Evolutionary conservation across 2,329 filamentous ascomycete genomes (phyloP), one percentile per base, ranked within the genome.

Genomic region (Xylaria digitata): DNA sequence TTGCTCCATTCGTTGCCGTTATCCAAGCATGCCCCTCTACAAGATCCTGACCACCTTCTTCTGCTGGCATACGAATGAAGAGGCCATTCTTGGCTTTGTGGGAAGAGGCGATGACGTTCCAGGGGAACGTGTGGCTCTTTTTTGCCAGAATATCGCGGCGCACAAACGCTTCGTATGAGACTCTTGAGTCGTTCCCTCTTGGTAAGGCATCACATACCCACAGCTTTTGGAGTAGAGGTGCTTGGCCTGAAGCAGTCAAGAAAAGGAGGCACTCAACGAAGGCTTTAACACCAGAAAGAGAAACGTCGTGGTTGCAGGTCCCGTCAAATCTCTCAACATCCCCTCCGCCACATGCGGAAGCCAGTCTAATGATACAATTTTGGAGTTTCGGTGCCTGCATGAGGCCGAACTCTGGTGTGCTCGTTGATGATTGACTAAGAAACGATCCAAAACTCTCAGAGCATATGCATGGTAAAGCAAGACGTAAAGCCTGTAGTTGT

Each of bases 201-300:
- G 56, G 37, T 21, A 66, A 46, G 15, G 23, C 57, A 42, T 70
- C 65, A 6, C 53, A 15, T n/a, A 67, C 42, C 67, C 67, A 67
- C 26, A 69, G 17, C 49, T 34, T 67, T 19, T 57, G 19, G 15
- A 69, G 46, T 37, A 21, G 17, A 30, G 64, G 61, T 2, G 54
- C 55, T 19, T 60, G 42, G 17, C 46, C 55, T 6, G 64, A 26
- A 6, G 26, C 17, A n/a, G 43, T 37, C 17, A 69, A 61, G 15
- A 30, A 17, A 19, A 37, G 19, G 34, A 65, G 34, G 30, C 61
- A 19, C 9, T 55, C 49, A 2, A 50, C 21, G 13, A 69, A 21
- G 34, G 19, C 45, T 23, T 21, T 46, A 15, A 46, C 8, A 13
- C 45, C 19, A 23, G 11, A 21, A 23, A 23, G 45, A 23, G 45